phyloP scores from a whole-genome alignment of 768 basidiomycete species.

The Asterophora parasitica region DNA sequence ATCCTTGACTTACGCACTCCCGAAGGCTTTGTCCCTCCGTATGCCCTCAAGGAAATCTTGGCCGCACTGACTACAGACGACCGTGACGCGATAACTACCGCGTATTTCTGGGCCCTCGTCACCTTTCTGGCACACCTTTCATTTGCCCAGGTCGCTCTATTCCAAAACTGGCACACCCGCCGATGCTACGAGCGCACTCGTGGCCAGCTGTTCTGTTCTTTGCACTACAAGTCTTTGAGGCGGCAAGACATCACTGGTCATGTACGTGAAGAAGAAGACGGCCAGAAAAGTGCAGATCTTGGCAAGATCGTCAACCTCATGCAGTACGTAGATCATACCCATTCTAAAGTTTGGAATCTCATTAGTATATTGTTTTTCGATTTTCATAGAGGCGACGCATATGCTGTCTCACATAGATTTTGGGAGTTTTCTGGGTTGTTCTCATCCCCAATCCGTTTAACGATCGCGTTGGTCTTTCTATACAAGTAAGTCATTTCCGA shows the following conservation, averaged over 20 bases:
- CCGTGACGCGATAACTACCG: slow-evolving; percentile 35
- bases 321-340: slow-evolving; percentile 40
- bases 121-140: slow-evolving; percentile 61
- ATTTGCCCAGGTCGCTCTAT: slow-evolving; percentile 62
- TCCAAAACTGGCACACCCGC: slow-evolving; percentile 62
- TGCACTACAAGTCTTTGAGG: slow-evolving; percentile 66
- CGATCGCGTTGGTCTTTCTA: slow-evolving; percentile 65
- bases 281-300: slow-evolving; percentile 47
- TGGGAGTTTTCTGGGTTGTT: slow-evolving; percentile 71
- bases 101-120: slow-evolving; percentile 56
- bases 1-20: not conserved
- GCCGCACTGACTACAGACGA: slow-evolving; percentile 41
- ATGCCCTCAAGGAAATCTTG: slow-evolving; percentile 59
- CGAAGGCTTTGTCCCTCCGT: slow-evolving; percentile 62
- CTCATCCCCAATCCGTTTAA: slow-evolving; percentile 55
- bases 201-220: slow-evolving; percentile 63
- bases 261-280: slow-evolving; percentile 31
- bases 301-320: slow-evolving; percentile 72
- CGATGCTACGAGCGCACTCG: slow-evolving; percentile 69
- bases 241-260: slow-evolving; percentile 53
- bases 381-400: slow-evolving; percentile 55
- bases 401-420: slow-evolving; percentile 65
- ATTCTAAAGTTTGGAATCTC: not conserved
- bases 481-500: slow-evolving; percentile 48
- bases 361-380: not conserved